These are phyloP conservation scores for Cyclocybe cylindracea DNA, from an alignment of 768 basidiomycete species.

Conservation along the genomic window DNA sequence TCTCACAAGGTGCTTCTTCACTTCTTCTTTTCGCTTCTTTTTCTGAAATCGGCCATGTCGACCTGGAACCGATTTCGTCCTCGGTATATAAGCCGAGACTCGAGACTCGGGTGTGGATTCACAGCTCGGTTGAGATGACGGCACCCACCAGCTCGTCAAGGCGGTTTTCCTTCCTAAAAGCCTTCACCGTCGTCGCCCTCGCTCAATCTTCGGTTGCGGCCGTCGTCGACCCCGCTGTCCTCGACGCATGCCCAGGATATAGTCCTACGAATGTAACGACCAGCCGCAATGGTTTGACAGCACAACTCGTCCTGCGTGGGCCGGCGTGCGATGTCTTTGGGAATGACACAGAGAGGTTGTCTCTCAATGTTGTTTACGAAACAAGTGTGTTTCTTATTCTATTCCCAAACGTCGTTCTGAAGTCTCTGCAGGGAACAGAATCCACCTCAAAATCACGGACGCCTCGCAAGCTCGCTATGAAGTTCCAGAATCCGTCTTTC, in stretches of 20 bases:
- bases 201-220: neutral
- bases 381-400: conserved; percentile 38
- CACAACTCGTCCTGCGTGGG: conserved; percentile 53
- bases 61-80: too few species aligned
- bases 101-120: too few species aligned
- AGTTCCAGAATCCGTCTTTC: conserved; percentile 62
- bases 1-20: too few species aligned
- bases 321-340: conserved; percentile 63
- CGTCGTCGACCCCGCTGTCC: conserved; percentile 31
- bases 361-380: conserved; percentile 58
- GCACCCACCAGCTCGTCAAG: too few species aligned
- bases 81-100: too few species aligned
- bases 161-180: too few species aligned
- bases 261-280: conserved; percentile 45
- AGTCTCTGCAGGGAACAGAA: conserved; percentile 43
- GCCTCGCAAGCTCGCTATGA: conserved; percentile 53
- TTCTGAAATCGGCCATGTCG: too few species aligned
- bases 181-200: too few species aligned
- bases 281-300: conserved; percentile 41
- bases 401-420: neutral
- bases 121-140: too few species aligned
- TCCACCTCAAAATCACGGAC: conserved; percentile 67
- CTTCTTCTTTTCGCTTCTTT: too few species aligned
- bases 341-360: conserved; percentile 46
- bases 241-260: conserved; percentile 67